phyloP scores from a whole-genome alignment of 306 rosid genomes.

The Carpinus viminea region DNA sequence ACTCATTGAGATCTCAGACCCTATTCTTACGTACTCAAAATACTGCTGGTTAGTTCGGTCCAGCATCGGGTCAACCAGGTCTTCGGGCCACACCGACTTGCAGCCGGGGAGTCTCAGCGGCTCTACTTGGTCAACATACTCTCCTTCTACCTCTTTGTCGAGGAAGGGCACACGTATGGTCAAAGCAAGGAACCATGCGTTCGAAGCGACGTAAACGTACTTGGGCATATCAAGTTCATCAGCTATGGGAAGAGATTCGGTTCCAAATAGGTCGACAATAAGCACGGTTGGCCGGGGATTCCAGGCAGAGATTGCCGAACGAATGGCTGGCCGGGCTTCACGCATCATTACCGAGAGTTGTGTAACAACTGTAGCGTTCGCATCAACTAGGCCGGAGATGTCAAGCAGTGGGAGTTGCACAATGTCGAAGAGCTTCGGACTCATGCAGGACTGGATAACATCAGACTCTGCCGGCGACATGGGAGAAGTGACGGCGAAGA shows the following conservation, averaged over 20 bases:
- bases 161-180: constrained; percentile 2
- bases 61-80: constrained; percentile 38
- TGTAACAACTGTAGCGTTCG: not conserved
- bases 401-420: constrained; percentile 32
- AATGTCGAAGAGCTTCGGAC: constrained; percentile 25
- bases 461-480: constrained; percentile 31
- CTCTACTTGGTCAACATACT: constrained; percentile 36
- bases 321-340: not conserved
- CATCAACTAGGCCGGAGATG: constrained; percentile 11
- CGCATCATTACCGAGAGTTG: constrained; percentile 24
- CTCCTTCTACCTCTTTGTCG: constrained; percentile 26
- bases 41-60: constrained; percentile 28
- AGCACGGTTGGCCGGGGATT: constrained; percentile 8
- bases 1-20: not conserved
- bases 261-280: constrained; percentile 30
- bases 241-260: constrained; percentile 24
- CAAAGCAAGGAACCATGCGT: constrained; percentile 32
- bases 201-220: constrained; percentile 9
- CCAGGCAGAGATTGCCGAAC: constrained; percentile 4
- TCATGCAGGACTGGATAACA: constrained; percentile 22
- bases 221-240: constrained; percentile 20
- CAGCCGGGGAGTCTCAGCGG: constrained; percentile 43
- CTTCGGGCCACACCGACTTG: constrained; percentile 36
- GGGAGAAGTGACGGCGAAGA: constrained; percentile 39
- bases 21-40: not conserved